phyloP scores from a whole-genome alignment of 176 grass and related monocot species.

The Rhipidocladum racemiflorum region DNA sequence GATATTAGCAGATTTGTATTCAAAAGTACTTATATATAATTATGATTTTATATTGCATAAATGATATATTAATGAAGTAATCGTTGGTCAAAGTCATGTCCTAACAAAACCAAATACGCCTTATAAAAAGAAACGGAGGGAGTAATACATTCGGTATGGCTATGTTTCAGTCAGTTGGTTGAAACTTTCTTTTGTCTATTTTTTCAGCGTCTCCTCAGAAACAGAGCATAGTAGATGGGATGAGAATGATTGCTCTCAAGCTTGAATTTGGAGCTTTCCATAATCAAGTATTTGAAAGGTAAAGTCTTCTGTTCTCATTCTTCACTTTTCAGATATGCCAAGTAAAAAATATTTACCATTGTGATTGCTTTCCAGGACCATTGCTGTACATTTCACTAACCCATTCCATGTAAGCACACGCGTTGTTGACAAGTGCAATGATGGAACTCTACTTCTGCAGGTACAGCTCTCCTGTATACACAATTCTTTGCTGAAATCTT shows the following conservation, averaged over 20 bases:
- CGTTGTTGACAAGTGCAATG: constrained; percentile 73
- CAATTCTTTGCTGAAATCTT: constrained; percentile 9
- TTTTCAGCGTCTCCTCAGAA: constrained; percentile 70
- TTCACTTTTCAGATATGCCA: constrained; percentile 1
- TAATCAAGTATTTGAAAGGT: constrained; percentile 99
- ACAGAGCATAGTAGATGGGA: constrained; percentile 87
- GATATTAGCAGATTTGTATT: too few relatives aligned
- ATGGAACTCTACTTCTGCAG: constrained; percentile 93
- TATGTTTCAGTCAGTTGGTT: background rate
- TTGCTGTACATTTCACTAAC: constrained; percentile 94
- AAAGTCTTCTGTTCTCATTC: constrained; percentile 15
- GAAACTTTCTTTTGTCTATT: constrained; percentile 24
- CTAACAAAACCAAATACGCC: too few relatives aligned
- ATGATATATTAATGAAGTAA: too few relatives aligned
- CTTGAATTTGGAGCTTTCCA: constrained; percentile 99
- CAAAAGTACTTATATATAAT: too few relatives aligned
- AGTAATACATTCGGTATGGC: constrained; percentile 25
- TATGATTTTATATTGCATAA: too few relatives aligned
- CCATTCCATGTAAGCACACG: constrained; percentile 85
- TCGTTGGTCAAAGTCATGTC: too few relatives aligned
- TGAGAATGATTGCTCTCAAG: constrained; percentile 99
- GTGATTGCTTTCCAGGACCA: constrained; percentile 66
- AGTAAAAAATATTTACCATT: constrained; percentile 21
- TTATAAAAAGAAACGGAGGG: too few relatives aligned
- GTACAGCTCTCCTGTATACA: constrained; percentile 39